Evolutionary conservation across 1,284 basidiomycete species (phyloP).

Genomic region (Sphagnurus paluster): DNA sequence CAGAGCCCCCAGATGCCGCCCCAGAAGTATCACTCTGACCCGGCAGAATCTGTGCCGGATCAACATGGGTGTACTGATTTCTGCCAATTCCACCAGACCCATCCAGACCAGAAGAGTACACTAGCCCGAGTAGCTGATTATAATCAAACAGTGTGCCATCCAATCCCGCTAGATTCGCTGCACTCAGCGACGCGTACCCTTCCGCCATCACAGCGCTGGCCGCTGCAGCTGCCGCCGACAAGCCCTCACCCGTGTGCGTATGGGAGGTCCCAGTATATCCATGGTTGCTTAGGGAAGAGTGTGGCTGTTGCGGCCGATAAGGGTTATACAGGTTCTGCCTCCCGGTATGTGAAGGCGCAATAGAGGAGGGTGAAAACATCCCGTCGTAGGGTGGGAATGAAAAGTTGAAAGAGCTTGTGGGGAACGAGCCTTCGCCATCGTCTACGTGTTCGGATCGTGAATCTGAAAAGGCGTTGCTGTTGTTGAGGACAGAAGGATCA

Average conservation of each 20-base stretch:
- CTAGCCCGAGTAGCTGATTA: slow-evolving; percentile 61
- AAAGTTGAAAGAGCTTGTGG: slow-evolving; percentile 77
- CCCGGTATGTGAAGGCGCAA: slow-evolving; percentile 26
- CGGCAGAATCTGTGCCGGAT: slow-evolving; percentile 82
- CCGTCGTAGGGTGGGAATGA: slow-evolving; percentile 69
- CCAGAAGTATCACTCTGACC: slow-evolving; percentile 34
- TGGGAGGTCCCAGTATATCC: slow-evolving; percentile 40
- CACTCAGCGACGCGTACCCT: slow-evolving; percentile 61
- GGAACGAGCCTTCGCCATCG: slow-evolving; percentile 55
- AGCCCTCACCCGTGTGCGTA: slow-evolving; percentile 40
- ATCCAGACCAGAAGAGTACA: slow-evolving; percentile 54
- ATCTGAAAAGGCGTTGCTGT: slow-evolving; percentile 21
- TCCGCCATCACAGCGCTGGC: slow-evolving; percentile 68
- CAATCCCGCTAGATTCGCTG: slow-evolving; percentile 47
- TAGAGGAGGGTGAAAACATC: slow-evolving; percentile 53
- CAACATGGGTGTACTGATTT: slow-evolving; percentile 78
- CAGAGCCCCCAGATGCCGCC: slow-evolving; percentile 15
- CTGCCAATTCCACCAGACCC: slow-evolving; percentile 36
- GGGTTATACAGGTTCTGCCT: slow-evolving; percentile 13
- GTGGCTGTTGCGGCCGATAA: slow-evolving; percentile 18
- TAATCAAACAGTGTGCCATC: slow-evolving; percentile 61
- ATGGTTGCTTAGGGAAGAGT: slow-evolving; percentile 32
- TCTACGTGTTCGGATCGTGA: slow-evolving; percentile 37
- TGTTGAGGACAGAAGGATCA: slow-evolving; percentile 65
- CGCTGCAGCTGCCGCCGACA: slow-evolving; percentile 64